Evolutionary conservation across 306 rosid genomes (phyloP).

Genomic region (Quercus alba): DNA sequence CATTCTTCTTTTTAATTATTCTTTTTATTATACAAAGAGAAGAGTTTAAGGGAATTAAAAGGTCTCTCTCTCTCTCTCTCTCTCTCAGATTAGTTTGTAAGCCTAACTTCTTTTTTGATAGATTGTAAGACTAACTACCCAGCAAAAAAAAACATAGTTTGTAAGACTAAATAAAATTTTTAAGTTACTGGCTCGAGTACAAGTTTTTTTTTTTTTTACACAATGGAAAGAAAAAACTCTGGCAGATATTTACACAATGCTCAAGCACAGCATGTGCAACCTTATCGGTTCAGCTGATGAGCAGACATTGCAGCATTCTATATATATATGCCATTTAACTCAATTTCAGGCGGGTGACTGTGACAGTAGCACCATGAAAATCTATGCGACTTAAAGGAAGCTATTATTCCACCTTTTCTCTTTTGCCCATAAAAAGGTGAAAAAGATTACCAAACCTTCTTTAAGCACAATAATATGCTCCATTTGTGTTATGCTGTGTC

Average conservation of each 20-base stretch:
- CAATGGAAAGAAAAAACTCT: too few species aligned
- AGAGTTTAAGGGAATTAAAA: too few species aligned
- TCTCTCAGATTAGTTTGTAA: too few species aligned
- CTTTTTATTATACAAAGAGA: too few species aligned
- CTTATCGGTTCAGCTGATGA: conserved; percentile 21
- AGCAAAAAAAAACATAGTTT: too few species aligned
- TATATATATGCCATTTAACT: conserved; percentile 7
- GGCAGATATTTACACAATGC: background rate
- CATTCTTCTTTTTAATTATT: too few species aligned
- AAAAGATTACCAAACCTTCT: background rate
- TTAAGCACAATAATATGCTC: background rate
- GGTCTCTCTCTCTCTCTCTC: too few species aligned
- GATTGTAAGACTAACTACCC: too few species aligned
- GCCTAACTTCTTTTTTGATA: too few species aligned
- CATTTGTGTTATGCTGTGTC: background rate
- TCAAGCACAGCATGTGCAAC: conserved; percentile 43
- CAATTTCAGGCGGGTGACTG: background rate
- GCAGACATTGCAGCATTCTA: conserved; percentile 18
- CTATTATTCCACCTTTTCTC: background rate
- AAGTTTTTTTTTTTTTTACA: too few species aligned
- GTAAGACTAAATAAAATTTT: too few species aligned
- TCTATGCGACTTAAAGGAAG: background rate
- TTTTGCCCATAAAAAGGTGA: conserved; percentile 13
- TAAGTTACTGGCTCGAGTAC: too few species aligned
- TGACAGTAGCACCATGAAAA: conserved; percentile 8